Evolutionary conservation across 1,284 basidiomycete genomes (phyloP).

Genomic region (Pyrrhoderma lamaoense): DNA sequence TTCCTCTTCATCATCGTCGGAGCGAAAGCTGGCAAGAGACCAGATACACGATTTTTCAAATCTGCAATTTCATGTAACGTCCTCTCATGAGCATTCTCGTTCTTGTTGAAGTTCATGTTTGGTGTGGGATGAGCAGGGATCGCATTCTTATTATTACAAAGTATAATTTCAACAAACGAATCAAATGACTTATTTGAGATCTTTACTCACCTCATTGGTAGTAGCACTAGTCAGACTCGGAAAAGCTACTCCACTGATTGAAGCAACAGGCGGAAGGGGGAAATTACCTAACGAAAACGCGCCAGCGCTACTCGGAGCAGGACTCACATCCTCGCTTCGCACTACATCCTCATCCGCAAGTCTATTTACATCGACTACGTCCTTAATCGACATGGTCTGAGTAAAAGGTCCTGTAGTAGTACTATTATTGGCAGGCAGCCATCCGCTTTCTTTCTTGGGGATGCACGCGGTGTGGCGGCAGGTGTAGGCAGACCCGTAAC

Average conservation of each 20-base stretch:
- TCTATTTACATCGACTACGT: background rate
- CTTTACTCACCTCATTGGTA: too few species aligned
- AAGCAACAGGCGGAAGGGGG: slow-evolving; percentile 2
- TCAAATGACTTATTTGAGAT: too few species aligned
- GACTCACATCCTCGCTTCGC: background rate
- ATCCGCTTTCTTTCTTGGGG: background rate
- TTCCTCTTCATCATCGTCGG: too few species aligned
- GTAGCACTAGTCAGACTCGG: too few species aligned
- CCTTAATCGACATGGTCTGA: background rate
- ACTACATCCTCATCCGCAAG: too few species aligned
- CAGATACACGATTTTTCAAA: slow-evolving; percentile 7
- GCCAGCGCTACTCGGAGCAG: slow-evolving; percentile 1
- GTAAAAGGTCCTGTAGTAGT: background rate
- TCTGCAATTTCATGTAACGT: slow-evolving; percentile 10
- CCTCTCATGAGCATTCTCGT: slow-evolving; percentile 7
- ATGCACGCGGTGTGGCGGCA: slow-evolving; percentile 11
- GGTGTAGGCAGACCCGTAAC: slow-evolving; percentile 13
- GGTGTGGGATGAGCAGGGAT: too few species aligned
- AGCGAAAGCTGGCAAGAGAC: background rate
- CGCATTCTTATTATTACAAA: too few species aligned
- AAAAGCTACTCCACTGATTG: too few species aligned
- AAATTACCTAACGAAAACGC: slow-evolving; percentile 6
- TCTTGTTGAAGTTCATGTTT: too few species aligned
- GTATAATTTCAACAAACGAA: too few species aligned
- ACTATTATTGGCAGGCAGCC: background rate